Conservation (phyloP, 2,329 filamentous ascomycete genomes). For the Diaporthe velutina region DNA sequence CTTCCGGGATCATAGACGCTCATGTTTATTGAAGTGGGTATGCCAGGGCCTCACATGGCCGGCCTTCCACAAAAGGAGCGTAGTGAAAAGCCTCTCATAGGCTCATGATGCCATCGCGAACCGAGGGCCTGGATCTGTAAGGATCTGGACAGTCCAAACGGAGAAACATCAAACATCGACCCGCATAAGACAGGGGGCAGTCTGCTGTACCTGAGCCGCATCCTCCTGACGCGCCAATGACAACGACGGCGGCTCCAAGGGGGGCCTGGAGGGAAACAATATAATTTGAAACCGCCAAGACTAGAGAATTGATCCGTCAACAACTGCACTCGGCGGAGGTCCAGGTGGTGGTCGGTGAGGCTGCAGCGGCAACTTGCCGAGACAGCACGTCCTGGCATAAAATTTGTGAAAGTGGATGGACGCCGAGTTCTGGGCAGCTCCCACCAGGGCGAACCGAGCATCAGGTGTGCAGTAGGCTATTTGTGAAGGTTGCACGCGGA, state of each 20-base stretch:
- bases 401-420: neutral
- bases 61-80: slow-evolving; percentile 23
- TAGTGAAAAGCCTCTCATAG: slow-evolving; percentile 23
- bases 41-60: slow-evolving; percentile 19
- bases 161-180: slow-evolving; percentile 39
- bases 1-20: slow-evolving; percentile 20
- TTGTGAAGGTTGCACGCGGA: slow-evolving; percentile 10
- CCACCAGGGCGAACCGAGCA: slow-evolving; percentile 11
- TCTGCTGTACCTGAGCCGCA: slow-evolving; percentile 36
- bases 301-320: slow-evolving; percentile 36
- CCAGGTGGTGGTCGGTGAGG: neutral
- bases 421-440: neutral
- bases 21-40: slow-evolving; percentile 32
- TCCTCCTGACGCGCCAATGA: slow-evolving; percentile 33
- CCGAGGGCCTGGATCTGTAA: slow-evolving; percentile 24
- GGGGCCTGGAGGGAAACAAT: slow-evolving; percentile 29
- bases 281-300: slow-evolving; percentile 39
- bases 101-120: slow-evolving; percentile 32
- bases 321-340: neutral
- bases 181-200: slow-evolving; percentile 33
- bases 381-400: neutral
- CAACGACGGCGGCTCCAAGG: slow-evolving; percentile 1
- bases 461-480: slow-evolving; percentile 3
- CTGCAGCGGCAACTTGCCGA: slow-evolving; percentile 17
- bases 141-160: slow-evolving; percentile 23